These are phyloP conservation scores for Lepidium didymum DNA, from an alignment of 345 rosid genomes.

Conservation along the genomic window DNA sequence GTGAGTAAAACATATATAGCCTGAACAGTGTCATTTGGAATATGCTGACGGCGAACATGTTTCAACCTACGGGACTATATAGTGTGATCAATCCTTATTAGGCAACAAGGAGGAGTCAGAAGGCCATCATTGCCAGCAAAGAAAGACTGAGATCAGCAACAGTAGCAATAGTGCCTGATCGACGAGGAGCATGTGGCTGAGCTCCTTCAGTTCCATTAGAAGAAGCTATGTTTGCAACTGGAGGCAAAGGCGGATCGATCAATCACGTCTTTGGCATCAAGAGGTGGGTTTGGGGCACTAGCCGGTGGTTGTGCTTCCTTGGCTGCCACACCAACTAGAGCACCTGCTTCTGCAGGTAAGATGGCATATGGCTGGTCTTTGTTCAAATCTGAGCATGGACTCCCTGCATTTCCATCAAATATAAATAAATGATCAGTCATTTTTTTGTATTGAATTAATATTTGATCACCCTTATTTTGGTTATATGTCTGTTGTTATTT, in stretches of 20 bases:
- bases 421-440: constrained; percentile 18
- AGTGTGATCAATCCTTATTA: constrained; percentile 1
- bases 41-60: constrained; percentile 1
- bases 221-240: constrained; percentile 26
- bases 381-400: constrained; percentile 47
- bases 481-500: background rate
- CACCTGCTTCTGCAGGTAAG: constrained; percentile 50
- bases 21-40: background rate
- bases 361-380: constrained; percentile 28
- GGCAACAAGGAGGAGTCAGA: constrained; percentile 15
- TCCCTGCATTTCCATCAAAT: constrained; percentile 42
- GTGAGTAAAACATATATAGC: constrained; percentile 3
- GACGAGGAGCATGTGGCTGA: constrained; percentile 17
- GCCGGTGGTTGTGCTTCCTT: constrained; percentile 25
- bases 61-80: constrained; percentile 4
- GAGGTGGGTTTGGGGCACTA: constrained; percentile 38
- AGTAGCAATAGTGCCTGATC: constrained; percentile 26
- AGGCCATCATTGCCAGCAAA: constrained; percentile 26
- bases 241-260: constrained; percentile 82
- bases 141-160: constrained; percentile 30
- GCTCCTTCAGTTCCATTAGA: background rate
- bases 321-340: constrained; percentile 24
- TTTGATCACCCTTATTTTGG: background rate
- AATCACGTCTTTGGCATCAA: constrained; percentile 39
- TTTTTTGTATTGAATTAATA: too few relatives aligned